Conservation (phyloP, 345 rosid species). For the Gossypium sturtianum region DNA sequence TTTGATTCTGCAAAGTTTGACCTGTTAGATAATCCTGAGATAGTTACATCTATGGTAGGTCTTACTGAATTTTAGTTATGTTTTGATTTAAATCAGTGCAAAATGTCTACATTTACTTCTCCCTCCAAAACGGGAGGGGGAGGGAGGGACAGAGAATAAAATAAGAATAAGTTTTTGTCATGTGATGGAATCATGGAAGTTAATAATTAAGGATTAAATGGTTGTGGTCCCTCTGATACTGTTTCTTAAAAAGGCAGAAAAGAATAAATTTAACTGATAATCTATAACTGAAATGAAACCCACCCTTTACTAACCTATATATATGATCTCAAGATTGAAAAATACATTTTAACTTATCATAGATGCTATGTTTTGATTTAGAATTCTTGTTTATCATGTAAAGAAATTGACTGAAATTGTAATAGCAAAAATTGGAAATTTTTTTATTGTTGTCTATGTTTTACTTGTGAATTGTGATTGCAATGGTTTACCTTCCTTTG, state of each 20-base stretch:
- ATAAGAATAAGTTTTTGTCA: not conserved
- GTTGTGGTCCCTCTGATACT: conserved; percentile 1
- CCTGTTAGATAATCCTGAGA: not conserved
- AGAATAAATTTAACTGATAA: not conserved
- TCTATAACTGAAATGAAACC: not conserved
- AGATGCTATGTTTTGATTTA: not conserved
- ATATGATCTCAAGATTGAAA: not conserved
- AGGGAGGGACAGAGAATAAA: too few relatives aligned
- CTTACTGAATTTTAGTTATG: not conserved
- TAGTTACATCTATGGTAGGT: not conserved
- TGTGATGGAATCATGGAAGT: not conserved
- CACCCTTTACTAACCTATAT: not conserved
- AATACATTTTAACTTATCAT: not conserved
- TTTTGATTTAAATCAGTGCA: not conserved
- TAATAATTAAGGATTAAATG: not conserved
- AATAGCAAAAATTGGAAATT: not conserved
- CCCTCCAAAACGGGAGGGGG: not conserved
- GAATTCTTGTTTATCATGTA: not conserved
- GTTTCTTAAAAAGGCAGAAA: not conserved
- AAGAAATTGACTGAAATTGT: too few relatives aligned
- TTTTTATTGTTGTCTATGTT: not conserved
- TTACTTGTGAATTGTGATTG: not conserved
- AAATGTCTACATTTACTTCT: not conserved
- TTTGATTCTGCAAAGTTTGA: not conserved
- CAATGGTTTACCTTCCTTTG: not conserved